phyloP scores from a whole-genome alignment of 1,284 basidiomycete species.

The Wolfiporia cocos region DNA sequence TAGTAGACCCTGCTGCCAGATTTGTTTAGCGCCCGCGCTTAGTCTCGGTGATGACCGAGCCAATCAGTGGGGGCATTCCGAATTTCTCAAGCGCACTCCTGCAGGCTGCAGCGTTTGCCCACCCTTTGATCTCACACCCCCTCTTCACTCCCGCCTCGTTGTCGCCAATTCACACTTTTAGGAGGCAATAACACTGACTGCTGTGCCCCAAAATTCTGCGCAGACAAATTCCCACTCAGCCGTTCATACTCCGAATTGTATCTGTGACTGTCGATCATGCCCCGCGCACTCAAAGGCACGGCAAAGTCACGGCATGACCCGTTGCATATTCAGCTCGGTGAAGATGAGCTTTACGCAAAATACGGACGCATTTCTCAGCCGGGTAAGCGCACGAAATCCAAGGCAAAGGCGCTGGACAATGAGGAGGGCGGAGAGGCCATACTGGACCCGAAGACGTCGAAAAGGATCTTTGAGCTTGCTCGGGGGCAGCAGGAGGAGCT shows the following conservation, averaged over 20 bases:
- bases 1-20: neutral
- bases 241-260: too few relatives aligned
- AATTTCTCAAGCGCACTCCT: conserved; percentile 4
- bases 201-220: too few relatives aligned
- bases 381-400: conserved; percentile 65
- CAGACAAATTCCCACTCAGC: neutral
- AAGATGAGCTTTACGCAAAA: conserved; percentile 69
- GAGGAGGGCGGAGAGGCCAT: conserved; percentile 54
- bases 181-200: too few relatives aligned
- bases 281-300: conserved; percentile 45
- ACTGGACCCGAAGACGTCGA: conserved; percentile 82
- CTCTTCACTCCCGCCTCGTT: too few relatives aligned
- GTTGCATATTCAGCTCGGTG: conserved; percentile 74
- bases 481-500: conserved; percentile 92
- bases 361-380: conserved; percentile 75
- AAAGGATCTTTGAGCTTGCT: conserved; percentile 90
- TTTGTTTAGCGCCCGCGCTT: too few relatives aligned
- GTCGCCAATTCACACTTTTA: too few relatives aligned
- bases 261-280: too few relatives aligned
- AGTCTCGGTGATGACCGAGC: conserved; percentile 7
- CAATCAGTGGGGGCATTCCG: conserved; percentile 8
- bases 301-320: conserved; percentile 75
- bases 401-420: conserved; percentile 35
- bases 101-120: conserved; percentile 1
- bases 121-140: neutral